Evolutionary conservation across 2,329 filamentous ascomycete species (phyloP).

Genomic region (Fusarium sp.): DNA sequence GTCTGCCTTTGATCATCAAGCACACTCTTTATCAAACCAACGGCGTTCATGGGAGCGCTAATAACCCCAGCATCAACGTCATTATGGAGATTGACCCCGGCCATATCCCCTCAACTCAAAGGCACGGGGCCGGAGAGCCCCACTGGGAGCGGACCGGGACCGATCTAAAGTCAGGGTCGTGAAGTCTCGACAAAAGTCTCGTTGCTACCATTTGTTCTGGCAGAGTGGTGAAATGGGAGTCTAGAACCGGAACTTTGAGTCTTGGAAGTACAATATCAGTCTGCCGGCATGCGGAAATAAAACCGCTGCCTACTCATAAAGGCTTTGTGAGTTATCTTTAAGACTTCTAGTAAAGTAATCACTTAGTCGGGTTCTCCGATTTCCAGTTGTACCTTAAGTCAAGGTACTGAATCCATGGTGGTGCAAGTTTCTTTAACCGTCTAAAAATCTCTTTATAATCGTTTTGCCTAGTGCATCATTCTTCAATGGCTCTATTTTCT

Average conservation of each 20-base stretch:
- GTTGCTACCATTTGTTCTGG: slow-evolving; percentile 4
- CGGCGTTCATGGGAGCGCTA: slow-evolving; percentile 10
- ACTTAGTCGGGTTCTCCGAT: slow-evolving; percentile 31
- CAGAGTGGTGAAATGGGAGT: background rate
- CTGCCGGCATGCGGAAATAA: background rate
- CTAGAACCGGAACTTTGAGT: background rate
- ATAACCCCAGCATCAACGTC: slow-evolving; percentile 35
- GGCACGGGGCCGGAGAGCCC: slow-evolving; percentile 38
- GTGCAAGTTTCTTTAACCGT: background rate
- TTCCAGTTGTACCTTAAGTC: slow-evolving; percentile 18
- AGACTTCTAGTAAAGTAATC: slow-evolving; percentile 8
- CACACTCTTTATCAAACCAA: slow-evolving; percentile 3
- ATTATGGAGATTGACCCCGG: slow-evolving; percentile 36
- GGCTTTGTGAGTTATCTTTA: background rate
- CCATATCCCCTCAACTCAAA: slow-evolving; percentile 25
- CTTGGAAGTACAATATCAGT: background rate
- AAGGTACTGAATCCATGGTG: slow-evolving; percentile 12
- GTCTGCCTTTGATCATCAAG: background rate
- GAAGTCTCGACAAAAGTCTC: slow-evolving; percentile 20
- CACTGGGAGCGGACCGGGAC: slow-evolving; percentile 33
- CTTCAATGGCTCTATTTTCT: background rate
- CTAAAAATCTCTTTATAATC: background rate
- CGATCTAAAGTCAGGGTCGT: slow-evolving; percentile 41
- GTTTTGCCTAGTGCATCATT: background rate
- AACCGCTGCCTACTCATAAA: background rate